Evolutionary conservation across 1,284 basidiomycete genomes (phyloP).

Genomic region (Ceratobasidium sp.): DNA sequence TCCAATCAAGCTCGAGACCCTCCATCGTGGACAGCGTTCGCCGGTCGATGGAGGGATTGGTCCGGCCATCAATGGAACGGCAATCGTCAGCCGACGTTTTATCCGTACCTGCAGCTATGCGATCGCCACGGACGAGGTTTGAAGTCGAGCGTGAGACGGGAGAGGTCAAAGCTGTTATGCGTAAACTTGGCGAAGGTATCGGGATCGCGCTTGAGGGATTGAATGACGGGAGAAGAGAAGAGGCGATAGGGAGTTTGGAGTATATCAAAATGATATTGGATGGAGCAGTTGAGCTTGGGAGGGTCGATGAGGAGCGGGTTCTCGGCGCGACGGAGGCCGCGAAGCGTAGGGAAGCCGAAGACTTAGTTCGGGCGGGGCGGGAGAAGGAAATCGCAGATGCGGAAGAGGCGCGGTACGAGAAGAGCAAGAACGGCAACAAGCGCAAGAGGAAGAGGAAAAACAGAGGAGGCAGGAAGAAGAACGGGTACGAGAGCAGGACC

Average conservation of each 20-base stretch:
- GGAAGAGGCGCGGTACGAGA: slow-evolving; percentile 27
- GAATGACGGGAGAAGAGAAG: slow-evolving; percentile 65
- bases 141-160: slow-evolving; percentile 70
- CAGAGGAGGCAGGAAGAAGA: neutral
- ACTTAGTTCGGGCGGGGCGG: neutral
- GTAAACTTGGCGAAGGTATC: slow-evolving; percentile 68
- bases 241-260: slow-evolving; percentile 73
- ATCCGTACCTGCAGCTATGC: neutral
- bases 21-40: neutral
- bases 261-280: slow-evolving; percentile 74
- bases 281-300: neutral
- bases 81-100: slow-evolving; percentile 52
- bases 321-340: slow-evolving; percentile 6
- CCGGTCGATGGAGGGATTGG: neutral
- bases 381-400: neutral
- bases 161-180: slow-evolving; percentile 61
- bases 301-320: slow-evolving; percentile 11
- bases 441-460: slow-evolving; percentile 7
- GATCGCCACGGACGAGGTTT: slow-evolving; percentile 67
- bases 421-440: slow-evolving; percentile 5
- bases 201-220: slow-evolving; percentile 73
- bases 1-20: neutral
- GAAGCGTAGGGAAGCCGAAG: neutral
- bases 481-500: slow-evolving; percentile 18
- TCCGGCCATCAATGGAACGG: slow-evolving; percentile 52